phyloP scores from a whole-genome alignment of 495 filamentous ascomycete species.

The Melanomma pulvis-pyrius region DNA sequence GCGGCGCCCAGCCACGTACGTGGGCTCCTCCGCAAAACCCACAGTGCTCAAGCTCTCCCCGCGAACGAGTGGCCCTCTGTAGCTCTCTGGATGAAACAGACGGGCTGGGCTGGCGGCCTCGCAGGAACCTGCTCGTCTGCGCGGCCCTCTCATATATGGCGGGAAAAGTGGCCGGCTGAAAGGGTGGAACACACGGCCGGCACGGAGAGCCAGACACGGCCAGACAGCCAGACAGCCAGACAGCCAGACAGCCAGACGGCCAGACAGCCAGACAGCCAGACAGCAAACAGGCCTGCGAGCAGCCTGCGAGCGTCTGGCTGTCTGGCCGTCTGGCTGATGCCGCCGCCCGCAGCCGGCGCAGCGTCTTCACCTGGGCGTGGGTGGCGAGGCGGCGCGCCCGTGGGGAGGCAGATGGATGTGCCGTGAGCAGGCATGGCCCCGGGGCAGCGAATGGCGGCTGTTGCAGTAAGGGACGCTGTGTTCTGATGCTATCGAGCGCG shows the following conservation, averaged over 20 bases:
- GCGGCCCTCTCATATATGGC: slow-evolving; percentile 10
- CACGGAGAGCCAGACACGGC: too few species aligned
- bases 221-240: background rate
- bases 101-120: background rate
- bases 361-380: background rate
- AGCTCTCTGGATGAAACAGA: slow-evolving; percentile 26
- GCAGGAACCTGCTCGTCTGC: background rate
- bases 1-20: background rate
- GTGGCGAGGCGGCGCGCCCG: too few species aligned
- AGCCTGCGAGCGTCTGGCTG: background rate
- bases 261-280: background rate
- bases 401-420: background rate
- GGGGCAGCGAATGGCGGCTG: background rate
- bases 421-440: background rate
- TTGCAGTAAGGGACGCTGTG: too few species aligned
- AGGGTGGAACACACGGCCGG: too few species aligned
- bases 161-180: slow-evolving; percentile 33
- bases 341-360: background rate
- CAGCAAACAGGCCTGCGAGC: background rate
- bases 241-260: background rate
- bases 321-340: too few species aligned
- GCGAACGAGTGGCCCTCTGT: background rate
- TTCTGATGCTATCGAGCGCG: background rate
- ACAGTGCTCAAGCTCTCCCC: too few species aligned
- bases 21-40: too few species aligned